Conservation (phyloP, 2,329 filamentous ascomycete genomes). For the Penicillium capsulatum region DNA sequence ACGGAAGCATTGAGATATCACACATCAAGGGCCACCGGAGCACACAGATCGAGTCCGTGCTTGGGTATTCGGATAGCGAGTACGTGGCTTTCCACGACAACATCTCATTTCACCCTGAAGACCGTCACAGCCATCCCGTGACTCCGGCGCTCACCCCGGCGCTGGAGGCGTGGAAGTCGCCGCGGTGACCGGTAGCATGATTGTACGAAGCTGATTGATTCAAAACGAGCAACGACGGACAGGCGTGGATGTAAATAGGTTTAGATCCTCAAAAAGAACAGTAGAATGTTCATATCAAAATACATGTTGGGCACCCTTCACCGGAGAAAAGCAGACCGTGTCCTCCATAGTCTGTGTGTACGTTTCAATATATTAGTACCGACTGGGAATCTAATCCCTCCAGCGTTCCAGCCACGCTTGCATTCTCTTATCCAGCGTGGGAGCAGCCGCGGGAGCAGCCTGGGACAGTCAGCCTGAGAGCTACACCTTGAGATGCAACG, state of each 20-base stretch:
- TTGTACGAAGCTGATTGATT: background rate
- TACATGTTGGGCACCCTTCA: too few relatives aligned
- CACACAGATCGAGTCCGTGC: conserved; percentile 68
- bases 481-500: too few relatives aligned
- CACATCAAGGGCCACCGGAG: conserved; percentile 82
- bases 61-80: conserved; percentile 92
- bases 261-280: background rate
- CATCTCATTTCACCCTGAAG: conserved; percentile 58
- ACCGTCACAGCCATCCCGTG: conserved; percentile 13
- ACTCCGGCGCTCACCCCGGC: conserved; percentile 25
- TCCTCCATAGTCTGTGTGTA: too few relatives aligned
- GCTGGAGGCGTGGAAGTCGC: conserved; percentile 20
- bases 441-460: conserved; percentile 51
- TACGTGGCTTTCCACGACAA: conserved; percentile 89
- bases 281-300: too few relatives aligned
- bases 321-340: too few relatives aligned
- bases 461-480: conserved; percentile 27
- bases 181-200: background rate
- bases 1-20: conserved; percentile 76
- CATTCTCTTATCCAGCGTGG: conserved; percentile 50
- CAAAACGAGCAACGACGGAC: too few relatives aligned
- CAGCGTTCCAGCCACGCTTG: conserved; percentile 55
- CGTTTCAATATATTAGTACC: too few relatives aligned
- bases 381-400: conserved; percentile 49
- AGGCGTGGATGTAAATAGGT: too few relatives aligned